Conservation (phyloP, 768 basidiomycete genomes). For the Paxillus involutus region DNA sequence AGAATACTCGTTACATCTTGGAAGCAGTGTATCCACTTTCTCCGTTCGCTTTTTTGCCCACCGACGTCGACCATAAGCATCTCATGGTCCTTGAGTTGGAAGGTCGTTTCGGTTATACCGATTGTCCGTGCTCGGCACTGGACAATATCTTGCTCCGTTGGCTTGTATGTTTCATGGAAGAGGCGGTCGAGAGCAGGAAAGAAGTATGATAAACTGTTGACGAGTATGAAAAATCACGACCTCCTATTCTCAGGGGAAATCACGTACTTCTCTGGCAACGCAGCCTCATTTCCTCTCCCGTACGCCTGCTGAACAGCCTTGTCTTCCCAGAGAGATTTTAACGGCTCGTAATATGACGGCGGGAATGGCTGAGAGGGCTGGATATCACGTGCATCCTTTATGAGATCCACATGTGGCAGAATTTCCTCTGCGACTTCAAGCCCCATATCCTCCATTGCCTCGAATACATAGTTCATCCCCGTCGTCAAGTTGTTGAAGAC, state of each 20-base stretch:
- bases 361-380: conserved; percentile 84
- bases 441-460: conserved; percentile 88
- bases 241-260: background rate
- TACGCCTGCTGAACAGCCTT: conserved; percentile 73
- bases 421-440: conserved; percentile 70
- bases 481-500: conserved; percentile 90
- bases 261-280: conserved; percentile 84
- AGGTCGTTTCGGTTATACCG: conserved; percentile 88
- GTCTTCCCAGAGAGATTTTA: conserved; percentile 78
- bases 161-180: conserved; percentile 70
- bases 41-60: conserved; percentile 89
- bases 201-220: conserved; percentile 66
- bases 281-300: conserved; percentile 84
- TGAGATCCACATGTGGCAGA: conserved; percentile 52
- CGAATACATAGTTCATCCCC: conserved; percentile 79
- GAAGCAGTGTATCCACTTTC: conserved; percentile 96
- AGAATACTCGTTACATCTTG: conserved; percentile 93
- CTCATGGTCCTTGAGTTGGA: conserved; percentile 74
- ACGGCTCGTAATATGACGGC: conserved; percentile 57
- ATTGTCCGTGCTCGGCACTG: conserved; percentile 85
- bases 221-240: background rate
- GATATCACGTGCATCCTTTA: conserved; percentile 71
- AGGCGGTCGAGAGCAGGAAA: conserved; percentile 77
- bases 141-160: conserved; percentile 86
- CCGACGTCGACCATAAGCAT: conserved; percentile 94